phyloP scores from a whole-genome alignment of 441 rosid species.

The Flueggea neowawraea region DNA sequence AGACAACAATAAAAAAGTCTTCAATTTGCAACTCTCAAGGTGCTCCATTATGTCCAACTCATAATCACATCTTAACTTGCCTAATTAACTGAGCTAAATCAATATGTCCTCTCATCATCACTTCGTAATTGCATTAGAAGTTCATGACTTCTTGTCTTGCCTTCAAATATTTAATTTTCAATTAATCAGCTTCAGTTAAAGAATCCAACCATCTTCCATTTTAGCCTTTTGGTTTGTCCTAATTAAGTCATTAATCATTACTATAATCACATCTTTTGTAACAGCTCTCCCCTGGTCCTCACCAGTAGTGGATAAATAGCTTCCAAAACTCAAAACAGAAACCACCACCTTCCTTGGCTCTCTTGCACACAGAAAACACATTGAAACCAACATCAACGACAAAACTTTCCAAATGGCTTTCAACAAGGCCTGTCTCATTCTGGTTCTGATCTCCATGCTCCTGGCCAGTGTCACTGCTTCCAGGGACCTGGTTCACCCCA shows the following conservation, averaged over 20 bases:
- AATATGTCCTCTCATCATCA: too few species aligned
- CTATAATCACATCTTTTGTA: not conserved
- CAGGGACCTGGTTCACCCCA: conserved; percentile 7
- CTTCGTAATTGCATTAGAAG: too few species aligned
- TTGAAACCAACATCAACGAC: too few species aligned
- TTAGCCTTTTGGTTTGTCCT: not conserved
- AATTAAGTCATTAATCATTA: not conserved
- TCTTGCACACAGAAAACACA: not conserved
- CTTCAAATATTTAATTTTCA: too few species aligned
- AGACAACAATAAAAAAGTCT: too few species aligned
- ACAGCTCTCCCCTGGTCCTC: not conserved
- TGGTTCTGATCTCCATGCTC: not conserved
- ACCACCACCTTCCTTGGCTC: not conserved
- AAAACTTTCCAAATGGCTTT: not conserved
- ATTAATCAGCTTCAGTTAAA: not conserved
- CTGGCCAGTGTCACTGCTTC: conserved; percentile 15
- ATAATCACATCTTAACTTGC: too few species aligned
- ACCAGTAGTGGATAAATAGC: not conserved
- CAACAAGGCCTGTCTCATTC: not conserved
- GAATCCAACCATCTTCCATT: not conserved
- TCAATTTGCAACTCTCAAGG: too few species aligned
- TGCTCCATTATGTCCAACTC: too few species aligned
- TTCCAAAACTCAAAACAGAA: not conserved
- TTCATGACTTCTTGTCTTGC: too few species aligned
- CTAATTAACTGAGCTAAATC: too few species aligned